phyloP scores from a whole-genome alignment of 2,329 filamentous ascomycete genomes.

The Sclerotinia subarctica region DNA sequence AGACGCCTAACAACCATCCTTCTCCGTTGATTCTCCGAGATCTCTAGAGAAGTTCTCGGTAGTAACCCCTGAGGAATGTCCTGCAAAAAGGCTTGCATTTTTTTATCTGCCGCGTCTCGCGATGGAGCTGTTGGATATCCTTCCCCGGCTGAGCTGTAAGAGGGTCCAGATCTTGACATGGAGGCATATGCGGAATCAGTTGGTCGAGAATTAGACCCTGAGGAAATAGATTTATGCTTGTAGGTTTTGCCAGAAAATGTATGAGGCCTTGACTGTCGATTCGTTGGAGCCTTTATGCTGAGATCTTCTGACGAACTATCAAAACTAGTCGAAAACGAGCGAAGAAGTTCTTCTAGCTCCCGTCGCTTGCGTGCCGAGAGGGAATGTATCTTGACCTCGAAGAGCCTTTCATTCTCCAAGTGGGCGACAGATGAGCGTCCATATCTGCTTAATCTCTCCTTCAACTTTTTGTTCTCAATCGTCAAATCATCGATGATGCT shows the following conservation, averaged over 20 bases:
- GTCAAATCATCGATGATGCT: slow-evolving; percentile 87
- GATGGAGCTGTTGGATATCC: slow-evolving; percentile 14
- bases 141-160: slow-evolving; percentile 2
- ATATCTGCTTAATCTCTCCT: slow-evolving; percentile 68
- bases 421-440: slow-evolving; percentile 64
- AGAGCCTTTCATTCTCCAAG: slow-evolving; percentile 71
- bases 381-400: slow-evolving; percentile 78
- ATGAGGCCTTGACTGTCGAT: not conserved
- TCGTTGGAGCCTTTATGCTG: not conserved
- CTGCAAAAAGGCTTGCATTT: slow-evolving; percentile 66
- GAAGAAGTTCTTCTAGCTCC: slow-evolving; percentile 70
- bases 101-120: slow-evolving; percentile 46
- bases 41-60: slow-evolving; percentile 52
- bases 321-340: slow-evolving; percentile 65
- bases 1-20: slow-evolving; percentile 72
- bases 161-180: slow-evolving; percentile 47
- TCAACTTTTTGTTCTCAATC: slow-evolving; percentile 76
- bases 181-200: slow-evolving; percentile 62
- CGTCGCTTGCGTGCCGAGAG: slow-evolving; percentile 69
- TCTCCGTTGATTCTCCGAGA: slow-evolving; percentile 73
- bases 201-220: slow-evolving; percentile 40
- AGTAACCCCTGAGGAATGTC: slow-evolving; percentile 70
- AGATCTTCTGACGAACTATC: slow-evolving; percentile 44
- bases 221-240: slow-evolving; percentile 23
- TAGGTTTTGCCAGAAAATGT: slow-evolving; percentile 38